These are phyloP conservation scores for Rhynchospora tenuis DNA, from an alignment of 176 grass and related monocot genomes.

Conservation along the genomic window DNA sequence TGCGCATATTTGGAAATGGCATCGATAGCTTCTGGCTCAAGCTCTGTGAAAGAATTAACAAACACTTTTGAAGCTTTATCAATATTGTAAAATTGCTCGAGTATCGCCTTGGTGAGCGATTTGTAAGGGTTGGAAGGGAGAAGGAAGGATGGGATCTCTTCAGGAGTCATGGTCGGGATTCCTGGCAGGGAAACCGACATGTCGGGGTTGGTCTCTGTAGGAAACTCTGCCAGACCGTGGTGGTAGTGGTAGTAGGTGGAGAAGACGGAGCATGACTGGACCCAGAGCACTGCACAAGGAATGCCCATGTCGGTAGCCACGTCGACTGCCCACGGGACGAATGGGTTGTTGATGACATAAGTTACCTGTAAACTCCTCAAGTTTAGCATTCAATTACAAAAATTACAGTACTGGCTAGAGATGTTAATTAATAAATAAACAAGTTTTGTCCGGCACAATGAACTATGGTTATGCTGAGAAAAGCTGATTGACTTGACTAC, in stretches of 20 bases:
- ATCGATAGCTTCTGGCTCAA: slow-evolving; percentile 42
- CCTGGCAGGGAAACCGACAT: slow-evolving; percentile 33
- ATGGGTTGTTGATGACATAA: slow-evolving; percentile 64
- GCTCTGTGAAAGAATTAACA: slow-evolving; percentile 67
- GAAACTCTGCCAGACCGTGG: slow-evolving; percentile 43
- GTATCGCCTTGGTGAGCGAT: slow-evolving; percentile 29
- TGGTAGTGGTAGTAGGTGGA: slow-evolving; percentile 61
- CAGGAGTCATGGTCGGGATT: slow-evolving; percentile 36
- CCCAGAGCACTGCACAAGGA: slow-evolving; percentile 60
- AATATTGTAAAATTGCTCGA: slow-evolving; percentile 45
- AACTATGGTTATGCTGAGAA: neutral
- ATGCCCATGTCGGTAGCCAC: slow-evolving; percentile 47
- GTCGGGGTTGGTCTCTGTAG: slow-evolving; percentile 29
- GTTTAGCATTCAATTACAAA: neutral
- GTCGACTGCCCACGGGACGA: slow-evolving; percentile 56
- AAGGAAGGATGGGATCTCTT: slow-evolving; percentile 68
- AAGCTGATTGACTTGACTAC: neutral
- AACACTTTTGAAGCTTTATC: slow-evolving; percentile 51
- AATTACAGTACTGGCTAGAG: neutral
- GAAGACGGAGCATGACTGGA: slow-evolving; percentile 76
- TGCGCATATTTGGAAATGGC: slow-evolving; percentile 19
- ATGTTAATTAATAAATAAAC: too few species aligned
- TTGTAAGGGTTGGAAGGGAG: slow-evolving; percentile 48
- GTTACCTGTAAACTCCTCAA: slow-evolving; percentile 18
- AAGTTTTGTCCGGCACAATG: too few species aligned